A percentile compares a stretch with the other conserved stretches of the same genome.
phyloP scores from a whole-genome alignment of 768 basidiomycete species.

The Tylopilus sp. region DNA sequence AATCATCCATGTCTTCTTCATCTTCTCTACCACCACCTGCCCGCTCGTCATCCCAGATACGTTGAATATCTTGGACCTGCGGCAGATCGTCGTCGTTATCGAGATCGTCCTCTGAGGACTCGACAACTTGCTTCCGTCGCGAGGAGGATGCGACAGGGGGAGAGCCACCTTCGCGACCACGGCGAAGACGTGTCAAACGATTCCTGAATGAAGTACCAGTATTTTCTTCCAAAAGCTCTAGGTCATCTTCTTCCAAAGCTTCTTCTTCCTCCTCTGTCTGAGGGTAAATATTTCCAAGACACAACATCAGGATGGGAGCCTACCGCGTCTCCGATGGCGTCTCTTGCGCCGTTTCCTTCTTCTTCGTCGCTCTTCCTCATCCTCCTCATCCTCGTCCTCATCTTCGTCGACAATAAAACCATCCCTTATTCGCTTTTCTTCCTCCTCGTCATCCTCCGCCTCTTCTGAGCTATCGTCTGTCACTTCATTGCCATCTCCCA shows the following conservation, averaged over 20 bases:
- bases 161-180: constrained; percentile 70
- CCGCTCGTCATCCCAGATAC: constrained; percentile 77
- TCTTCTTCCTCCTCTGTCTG: constrained; percentile 52
- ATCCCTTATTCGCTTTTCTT: constrained; percentile 71
- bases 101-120: constrained; percentile 78
- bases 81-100: constrained; percentile 50
- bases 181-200: constrained; percentile 70
- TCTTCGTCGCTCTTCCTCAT: constrained; percentile 52
- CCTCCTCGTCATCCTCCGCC: constrained; percentile 88
- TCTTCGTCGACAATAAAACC: constrained; percentile 95
- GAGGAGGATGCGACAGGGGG: constrained; percentile 61
- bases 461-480: constrained; percentile 88
- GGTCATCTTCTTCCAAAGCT: constrained; percentile 79
- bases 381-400: constrained; percentile 80
- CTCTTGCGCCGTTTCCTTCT: constrained; percentile 66
- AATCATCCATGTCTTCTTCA: constrained; percentile 67
- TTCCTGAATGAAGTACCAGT: constrained; percentile 78
- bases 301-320: constrained; percentile 18
- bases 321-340: constrained; percentile 55
- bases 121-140: constrained; percentile 54
- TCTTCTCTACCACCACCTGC: constrained; percentile 44
- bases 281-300: constrained; percentile 10
- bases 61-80: constrained; percentile 58
- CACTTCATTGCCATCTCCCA: constrained; percentile 41
- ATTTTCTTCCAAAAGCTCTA: constrained; percentile 82